Conservation (phyloP, 805 yeast genomes). For the Peterozyma toletana region DNA sequence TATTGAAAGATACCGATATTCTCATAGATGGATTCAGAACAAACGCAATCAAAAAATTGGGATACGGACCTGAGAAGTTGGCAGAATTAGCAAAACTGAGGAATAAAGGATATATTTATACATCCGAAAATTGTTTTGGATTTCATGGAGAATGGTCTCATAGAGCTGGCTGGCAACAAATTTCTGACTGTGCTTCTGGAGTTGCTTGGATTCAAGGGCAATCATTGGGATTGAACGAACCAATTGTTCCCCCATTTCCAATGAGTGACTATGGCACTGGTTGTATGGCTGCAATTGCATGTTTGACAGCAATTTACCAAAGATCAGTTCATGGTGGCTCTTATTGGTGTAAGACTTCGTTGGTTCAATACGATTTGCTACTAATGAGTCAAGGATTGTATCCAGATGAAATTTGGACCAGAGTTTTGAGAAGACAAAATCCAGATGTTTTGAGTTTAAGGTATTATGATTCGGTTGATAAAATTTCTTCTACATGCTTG, state of each 20-base stretch:
- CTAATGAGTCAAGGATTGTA: conserved; percentile 17
- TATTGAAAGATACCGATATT: no score
- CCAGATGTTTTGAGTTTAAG: no score
- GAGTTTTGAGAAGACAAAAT: no score
- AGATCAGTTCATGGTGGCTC: conserved; percentile 23
- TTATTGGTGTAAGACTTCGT: conserved; percentile 23
- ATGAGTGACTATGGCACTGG: conserved; percentile 30
- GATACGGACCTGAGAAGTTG: no score
- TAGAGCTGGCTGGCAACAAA: conserved; percentile 31
- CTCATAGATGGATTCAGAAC: no score
- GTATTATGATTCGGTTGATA: no score
- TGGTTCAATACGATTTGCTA: conserved; percentile 24
- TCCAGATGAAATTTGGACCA: no score
- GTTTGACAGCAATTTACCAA: conserved; percentile 19
- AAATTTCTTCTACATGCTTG: no score
- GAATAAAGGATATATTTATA: no score
- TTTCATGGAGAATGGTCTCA: conserved; percentile 22
- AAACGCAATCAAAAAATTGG: no score
- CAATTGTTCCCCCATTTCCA: conserved; percentile 28
- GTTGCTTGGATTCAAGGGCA: conserved; percentile 25
- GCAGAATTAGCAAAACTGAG: no score
- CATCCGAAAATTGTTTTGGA: conserved; percentile 10
- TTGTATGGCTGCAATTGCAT: conserved; percentile 24
- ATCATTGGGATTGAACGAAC: conserved; percentile 20
- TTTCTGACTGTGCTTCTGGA: conserved; percentile 26